Percentiles rank a stretch among this genome's conserved stretches.
Evolutionary conservation across 495 filamentous ascomycete genomes (phyloP).

Genomic region (Staphylotrichum tortipilum): DNA sequence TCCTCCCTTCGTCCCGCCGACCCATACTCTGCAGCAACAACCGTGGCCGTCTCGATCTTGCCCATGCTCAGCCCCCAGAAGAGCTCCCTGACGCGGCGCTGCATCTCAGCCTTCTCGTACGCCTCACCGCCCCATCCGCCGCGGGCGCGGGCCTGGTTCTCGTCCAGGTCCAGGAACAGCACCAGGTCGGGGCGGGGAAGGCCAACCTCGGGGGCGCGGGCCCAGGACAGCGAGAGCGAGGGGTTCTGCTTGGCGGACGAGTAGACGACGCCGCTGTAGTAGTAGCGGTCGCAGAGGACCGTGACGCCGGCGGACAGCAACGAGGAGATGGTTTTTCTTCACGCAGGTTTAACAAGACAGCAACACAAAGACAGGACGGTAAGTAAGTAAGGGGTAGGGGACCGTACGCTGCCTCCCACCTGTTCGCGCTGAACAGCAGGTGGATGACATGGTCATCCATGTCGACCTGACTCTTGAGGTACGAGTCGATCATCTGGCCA

Average conservation of each 20-base stretch:
- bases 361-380: neutral
- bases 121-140: constrained; percentile 82
- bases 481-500: constrained; percentile 80
- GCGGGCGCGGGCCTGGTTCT: constrained; percentile 60
- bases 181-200: constrained; percentile 82
- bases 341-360: neutral
- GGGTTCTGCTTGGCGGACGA: constrained; percentile 82
- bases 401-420: constrained; percentile 74
- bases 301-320: constrained; percentile 58
- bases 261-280: constrained; percentile 88
- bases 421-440: constrained; percentile 89
- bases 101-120: constrained; percentile 82
- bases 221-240: constrained; percentile 64
- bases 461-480: constrained; percentile 64
- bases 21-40: neutral
- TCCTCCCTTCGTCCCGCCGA: constrained; percentile 11
- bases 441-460: constrained; percentile 91
- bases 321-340: constrained; percentile 49
- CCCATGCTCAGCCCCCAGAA: constrained; percentile 53
- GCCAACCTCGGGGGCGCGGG: constrained; percentile 71
- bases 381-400: neutral
- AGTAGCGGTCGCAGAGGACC: constrained; percentile 85
- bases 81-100: constrained; percentile 64
- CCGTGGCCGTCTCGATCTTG: constrained; percentile 25
- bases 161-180: constrained; percentile 73